A percentile compares a stretch with the other conserved stretches of the same genome.
Evolutionary conservation across 768 basidiomycete species (phyloP).

Genomic region (Pleurotus salmoneostramineus): DNA sequence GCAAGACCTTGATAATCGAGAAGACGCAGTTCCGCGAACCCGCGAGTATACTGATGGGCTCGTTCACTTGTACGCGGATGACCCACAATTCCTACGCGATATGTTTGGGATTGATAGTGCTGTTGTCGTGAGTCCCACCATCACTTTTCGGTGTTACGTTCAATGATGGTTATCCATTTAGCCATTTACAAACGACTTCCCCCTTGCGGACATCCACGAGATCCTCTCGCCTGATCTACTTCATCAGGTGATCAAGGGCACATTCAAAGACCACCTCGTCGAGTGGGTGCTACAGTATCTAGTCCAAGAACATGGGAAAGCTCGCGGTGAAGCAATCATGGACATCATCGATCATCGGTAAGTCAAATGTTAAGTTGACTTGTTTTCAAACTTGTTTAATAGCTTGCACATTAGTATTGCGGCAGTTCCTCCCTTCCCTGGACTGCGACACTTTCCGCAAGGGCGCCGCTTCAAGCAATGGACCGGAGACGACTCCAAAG

Average conservation of each 20-base stretch:
- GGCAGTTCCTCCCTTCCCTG: slow-evolving; percentile 1
- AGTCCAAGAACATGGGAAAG: slow-evolving; percentile 9
- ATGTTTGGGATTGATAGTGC: slow-evolving; percentile 27
- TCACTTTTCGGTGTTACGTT: not conserved
- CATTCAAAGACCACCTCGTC: slow-evolving; percentile 35
- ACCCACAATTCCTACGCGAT: slow-evolving; percentile 21
- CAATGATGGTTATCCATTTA: slow-evolving; percentile 8
- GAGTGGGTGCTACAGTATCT: slow-evolving; percentile 26
- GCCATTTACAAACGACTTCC: slow-evolving; percentile 31
- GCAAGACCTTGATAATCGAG: slow-evolving; percentile 20
- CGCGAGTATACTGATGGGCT: slow-evolving; percentile 15
- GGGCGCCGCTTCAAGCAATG: slow-evolving; percentile 10
- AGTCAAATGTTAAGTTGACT: not conserved
- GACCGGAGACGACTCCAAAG: slow-evolving; percentile 11
- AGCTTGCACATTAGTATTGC: slow-evolving; percentile 6
- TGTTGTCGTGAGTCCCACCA: slow-evolving; percentile 22
- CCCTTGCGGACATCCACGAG: slow-evolving; percentile 29
- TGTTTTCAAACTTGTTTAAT: not conserved
- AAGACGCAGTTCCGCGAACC: slow-evolving; percentile 6
- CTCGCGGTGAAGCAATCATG: slow-evolving; percentile 17
- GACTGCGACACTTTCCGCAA: slow-evolving; percentile 7
- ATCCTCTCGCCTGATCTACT: slow-evolving; percentile 25
- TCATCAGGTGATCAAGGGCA: slow-evolving; percentile 31
- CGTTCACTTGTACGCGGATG: slow-evolving; percentile 14
- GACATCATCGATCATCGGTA: not conserved